Conservation (phyloP, 2,329 filamentous ascomycete species). For the Scedosporium dehoogii region DNA sequence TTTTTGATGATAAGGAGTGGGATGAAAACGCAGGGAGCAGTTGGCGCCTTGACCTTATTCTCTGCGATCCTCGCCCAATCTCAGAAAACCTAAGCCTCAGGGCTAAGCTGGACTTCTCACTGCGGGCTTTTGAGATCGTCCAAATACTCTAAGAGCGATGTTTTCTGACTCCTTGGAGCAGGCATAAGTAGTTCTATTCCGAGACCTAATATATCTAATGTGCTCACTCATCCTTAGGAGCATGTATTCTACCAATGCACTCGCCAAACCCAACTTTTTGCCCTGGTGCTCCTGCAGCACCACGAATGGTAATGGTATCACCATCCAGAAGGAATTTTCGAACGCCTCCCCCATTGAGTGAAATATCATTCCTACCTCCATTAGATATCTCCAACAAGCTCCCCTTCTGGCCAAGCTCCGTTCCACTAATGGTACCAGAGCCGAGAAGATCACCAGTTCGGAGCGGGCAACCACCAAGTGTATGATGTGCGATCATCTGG, state of each 20-base stretch:
- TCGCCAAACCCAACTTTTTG: slow-evolving; percentile 33
- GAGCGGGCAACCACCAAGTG: slow-evolving; percentile 60
- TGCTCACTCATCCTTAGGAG: not conserved
- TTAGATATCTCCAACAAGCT: slow-evolving; percentile 35
- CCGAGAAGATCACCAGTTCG: slow-evolving; percentile 61
- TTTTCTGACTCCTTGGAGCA: no score
- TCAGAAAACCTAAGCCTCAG: no score
- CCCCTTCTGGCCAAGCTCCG: slow-evolving; percentile 25
- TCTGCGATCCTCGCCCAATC: no score
- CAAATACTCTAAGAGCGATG: no score
- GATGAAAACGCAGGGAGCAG: no score
- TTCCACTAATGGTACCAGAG: slow-evolving; percentile 32
- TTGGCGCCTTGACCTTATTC: no score
- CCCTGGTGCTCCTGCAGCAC: slow-evolving; percentile 22
- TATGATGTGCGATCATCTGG: slow-evolving; percentile 71
- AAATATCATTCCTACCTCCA: slow-evolving; percentile 31
- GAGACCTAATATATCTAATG: no score
- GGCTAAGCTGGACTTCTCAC: no score
- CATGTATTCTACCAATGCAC: slow-evolving; percentile 24
- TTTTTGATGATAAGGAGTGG: no score
- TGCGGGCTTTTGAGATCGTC: no score
- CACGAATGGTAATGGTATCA: slow-evolving; percentile 31
- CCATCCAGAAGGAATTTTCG: slow-evolving; percentile 36
- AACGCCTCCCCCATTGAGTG: slow-evolving; percentile 27
- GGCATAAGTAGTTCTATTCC: no score